Evolutionary conservation across 2,329 filamentous ascomycete genomes (phyloP).

Genomic region (Elsinoe batatas): DNA sequence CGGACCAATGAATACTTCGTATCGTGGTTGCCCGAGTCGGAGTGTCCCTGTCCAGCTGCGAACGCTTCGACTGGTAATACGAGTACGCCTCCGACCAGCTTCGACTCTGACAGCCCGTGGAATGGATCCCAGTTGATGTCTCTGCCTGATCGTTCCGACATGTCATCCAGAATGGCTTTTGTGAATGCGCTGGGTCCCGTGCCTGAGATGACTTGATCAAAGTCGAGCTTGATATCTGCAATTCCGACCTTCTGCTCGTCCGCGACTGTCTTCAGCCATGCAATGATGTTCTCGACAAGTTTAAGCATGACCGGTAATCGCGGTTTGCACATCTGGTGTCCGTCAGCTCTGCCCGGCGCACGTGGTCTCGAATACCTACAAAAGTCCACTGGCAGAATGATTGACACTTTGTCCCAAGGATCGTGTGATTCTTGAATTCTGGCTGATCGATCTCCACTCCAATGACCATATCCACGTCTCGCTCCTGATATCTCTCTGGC

Average conservation of each 20-base stretch:
- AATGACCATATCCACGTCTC: constrained; percentile 55
- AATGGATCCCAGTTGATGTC: constrained; percentile 51
- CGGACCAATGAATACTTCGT: constrained; percentile 49
- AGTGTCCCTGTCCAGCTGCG: constrained; percentile 60
- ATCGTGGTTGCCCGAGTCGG: constrained; percentile 58
- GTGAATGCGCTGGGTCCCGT: constrained; percentile 61
- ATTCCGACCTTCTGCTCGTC: constrained; percentile 47
- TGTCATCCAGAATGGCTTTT: constrained; percentile 51
- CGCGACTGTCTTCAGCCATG: constrained; percentile 51
- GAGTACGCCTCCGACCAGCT: constrained; percentile 51
- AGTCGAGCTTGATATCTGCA: constrained; percentile 50
- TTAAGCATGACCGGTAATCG: constrained; percentile 54
- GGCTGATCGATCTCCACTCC: constrained; percentile 61
- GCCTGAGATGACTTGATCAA: constrained; percentile 59
- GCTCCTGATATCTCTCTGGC: constrained; percentile 48
- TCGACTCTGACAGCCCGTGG: constrained; percentile 54
- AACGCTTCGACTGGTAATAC: constrained; percentile 61
- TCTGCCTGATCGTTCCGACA: constrained; percentile 40
- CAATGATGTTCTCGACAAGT: constrained; percentile 56
- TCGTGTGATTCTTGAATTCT: constrained; percentile 49
- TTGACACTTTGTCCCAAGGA: constrained; percentile 54
- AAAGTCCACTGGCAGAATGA: constrained; percentile 58
- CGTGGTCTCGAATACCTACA: neutral
- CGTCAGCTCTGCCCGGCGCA: constrained; percentile 29
- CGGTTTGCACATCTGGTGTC: constrained; percentile 52